A percentile compares a stretch with the other conserved stretches of the same genome.
phyloP scores from a whole-genome alignment of 139 green algal genomes.

The Chlamydomonas asymmetrica region DNA sequence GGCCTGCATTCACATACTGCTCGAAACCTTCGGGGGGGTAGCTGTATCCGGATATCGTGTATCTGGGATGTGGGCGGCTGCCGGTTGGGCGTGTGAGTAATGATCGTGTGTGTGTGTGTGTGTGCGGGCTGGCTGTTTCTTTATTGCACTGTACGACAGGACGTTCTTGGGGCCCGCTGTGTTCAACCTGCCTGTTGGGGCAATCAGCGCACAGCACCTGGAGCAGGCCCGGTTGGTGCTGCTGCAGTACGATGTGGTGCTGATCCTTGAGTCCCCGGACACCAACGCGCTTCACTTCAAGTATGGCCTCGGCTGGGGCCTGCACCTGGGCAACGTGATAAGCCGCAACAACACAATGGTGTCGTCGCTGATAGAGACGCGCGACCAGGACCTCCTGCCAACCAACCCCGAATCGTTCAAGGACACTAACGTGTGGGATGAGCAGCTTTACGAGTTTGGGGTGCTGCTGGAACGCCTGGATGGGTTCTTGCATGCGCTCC shows the following conservation, averaged over 20 bases:
- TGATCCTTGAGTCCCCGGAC: conserved; percentile 12
- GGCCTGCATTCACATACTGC: too few relatives aligned
- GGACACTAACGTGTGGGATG: conserved; percentile 5
- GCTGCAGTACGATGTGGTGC: conserved; percentile 24
- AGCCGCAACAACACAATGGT: too few relatives aligned
- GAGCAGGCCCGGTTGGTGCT: conserved; percentile 12
- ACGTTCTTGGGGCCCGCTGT: conserved; percentile 11
- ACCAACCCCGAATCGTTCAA: conserved; percentile 8
- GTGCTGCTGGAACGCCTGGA: conserved; percentile 10
- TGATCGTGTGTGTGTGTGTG: too few relatives aligned
- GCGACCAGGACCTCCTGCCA: not conserved
- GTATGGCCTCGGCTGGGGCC: conserved; percentile 14
- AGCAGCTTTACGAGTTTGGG: conserved; percentile 13
- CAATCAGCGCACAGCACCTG: conserved; percentile 1
- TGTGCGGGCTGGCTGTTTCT: too few relatives aligned
- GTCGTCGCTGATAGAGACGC: too few relatives aligned
- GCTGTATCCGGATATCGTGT: too few relatives aligned
- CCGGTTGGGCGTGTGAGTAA: too few relatives aligned
- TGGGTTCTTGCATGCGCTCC: conserved; percentile 3
- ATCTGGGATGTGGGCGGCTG: too few relatives aligned
- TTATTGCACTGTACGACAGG: too few relatives aligned
- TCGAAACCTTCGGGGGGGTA: too few relatives aligned
- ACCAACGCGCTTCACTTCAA: conserved; percentile 14
- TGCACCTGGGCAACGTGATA: conserved; percentile 1
- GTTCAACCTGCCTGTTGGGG: conserved; percentile 10